phyloP scores from a whole-genome alignment of 768 basidiomycete species.

The button mushroom (Agaricus bisporus) region DNA sequence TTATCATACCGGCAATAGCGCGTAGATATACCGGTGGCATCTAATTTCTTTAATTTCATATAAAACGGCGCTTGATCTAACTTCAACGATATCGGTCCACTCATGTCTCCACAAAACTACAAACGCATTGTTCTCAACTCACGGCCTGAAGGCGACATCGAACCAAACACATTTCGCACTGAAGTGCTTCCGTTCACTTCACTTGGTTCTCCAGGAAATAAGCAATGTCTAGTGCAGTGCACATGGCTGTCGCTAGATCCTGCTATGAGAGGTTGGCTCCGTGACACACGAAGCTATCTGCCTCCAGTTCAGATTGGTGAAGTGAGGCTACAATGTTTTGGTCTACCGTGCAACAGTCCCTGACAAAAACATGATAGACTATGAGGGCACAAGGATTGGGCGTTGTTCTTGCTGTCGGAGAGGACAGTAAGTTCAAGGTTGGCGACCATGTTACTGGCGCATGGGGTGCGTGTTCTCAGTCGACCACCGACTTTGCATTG shows the following conservation, averaged over 20 bases:
- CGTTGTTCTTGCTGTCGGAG: constrained; percentile 53
- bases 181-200: constrained; percentile 45
- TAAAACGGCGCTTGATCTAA: too few relatives aligned
- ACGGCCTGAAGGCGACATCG: constrained; percentile 64
- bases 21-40: too few relatives aligned
- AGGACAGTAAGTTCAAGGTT: constrained; percentile 43
- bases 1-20: too few relatives aligned
- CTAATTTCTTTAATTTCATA: too few relatives aligned
- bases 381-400: constrained; percentile 74
- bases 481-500: not conserved
- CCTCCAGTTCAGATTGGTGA: constrained; percentile 32
- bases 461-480: constrained; percentile 44
- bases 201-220: constrained; percentile 40
- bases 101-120: constrained; percentile 29
- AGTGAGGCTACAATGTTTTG: too few relatives aligned
- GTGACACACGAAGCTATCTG: constrained; percentile 64
- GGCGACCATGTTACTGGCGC: constrained; percentile 67
- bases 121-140: constrained; percentile 71
- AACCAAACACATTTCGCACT: constrained; percentile 66
- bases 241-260: constrained; percentile 82
- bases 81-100: not conserved
- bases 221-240: constrained; percentile 67
- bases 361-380: constrained; percentile 25
- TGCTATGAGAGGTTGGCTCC: constrained; percentile 82
- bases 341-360: not conserved